A percentile compares a stretch with the other conserved stretches of the same genome.
Conservation (phyloP, 2,329 filamentous ascomycete species). For the Colletotrichum trifolii region DNA sequence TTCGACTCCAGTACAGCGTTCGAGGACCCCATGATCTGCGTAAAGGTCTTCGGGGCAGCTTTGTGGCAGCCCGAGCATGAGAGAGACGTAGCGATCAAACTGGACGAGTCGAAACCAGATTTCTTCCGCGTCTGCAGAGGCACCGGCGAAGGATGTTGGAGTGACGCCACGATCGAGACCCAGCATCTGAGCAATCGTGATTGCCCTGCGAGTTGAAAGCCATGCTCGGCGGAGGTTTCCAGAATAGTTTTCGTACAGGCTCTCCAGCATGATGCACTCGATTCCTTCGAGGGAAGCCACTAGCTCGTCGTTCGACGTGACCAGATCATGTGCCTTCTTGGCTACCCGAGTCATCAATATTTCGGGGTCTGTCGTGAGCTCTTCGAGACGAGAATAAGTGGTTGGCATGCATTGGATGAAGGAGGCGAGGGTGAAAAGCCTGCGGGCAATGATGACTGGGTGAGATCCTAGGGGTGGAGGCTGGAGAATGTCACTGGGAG, state of each 20-base stretch:
- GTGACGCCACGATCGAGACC: slow-evolving; percentile 44
- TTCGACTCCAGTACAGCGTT: slow-evolving; percentile 45
- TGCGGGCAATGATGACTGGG: slow-evolving; percentile 54
- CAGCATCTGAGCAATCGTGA: slow-evolving; percentile 57
- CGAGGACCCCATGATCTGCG: slow-evolving; percentile 24
- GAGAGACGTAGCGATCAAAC: slow-evolving; percentile 50
- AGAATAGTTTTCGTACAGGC: slow-evolving; percentile 56
- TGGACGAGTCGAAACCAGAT: slow-evolving; percentile 53
- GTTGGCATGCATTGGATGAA: slow-evolving; percentile 46
- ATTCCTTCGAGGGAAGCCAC: slow-evolving; percentile 58
- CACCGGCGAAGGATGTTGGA: neutral
- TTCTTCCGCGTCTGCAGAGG: slow-evolving; percentile 22
- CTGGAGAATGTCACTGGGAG: slow-evolving; percentile 1
- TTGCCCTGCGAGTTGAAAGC: slow-evolving; percentile 56
- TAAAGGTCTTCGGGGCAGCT: slow-evolving; percentile 39
- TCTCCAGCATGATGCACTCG: slow-evolving; percentile 62
- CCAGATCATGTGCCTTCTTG: slow-evolving; percentile 45
- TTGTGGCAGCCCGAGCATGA: slow-evolving; percentile 54
- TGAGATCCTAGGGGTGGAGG: slow-evolving; percentile 9
- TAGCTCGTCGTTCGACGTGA: slow-evolving; percentile 60
- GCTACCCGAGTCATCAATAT: slow-evolving; percentile 42
- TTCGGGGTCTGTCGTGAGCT: slow-evolving; percentile 39
- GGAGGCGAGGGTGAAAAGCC: slow-evolving; percentile 51
- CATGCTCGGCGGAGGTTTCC: slow-evolving; percentile 60
- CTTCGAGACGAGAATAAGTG: slow-evolving; percentile 1